phyloP scores from a whole-genome alignment of 306 rosid species.

The Urtica urens region DNA sequence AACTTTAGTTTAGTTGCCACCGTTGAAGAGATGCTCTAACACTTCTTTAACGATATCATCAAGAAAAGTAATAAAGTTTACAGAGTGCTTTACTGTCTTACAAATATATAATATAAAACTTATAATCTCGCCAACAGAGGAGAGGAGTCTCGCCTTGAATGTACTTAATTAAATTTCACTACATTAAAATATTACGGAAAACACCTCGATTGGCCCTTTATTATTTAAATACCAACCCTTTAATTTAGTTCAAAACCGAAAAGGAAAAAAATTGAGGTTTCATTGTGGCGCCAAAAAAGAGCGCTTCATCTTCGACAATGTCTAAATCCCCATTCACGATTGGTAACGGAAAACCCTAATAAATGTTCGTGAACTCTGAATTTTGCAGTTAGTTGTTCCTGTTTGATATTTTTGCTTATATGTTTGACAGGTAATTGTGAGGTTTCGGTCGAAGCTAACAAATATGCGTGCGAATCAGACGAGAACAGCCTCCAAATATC shows the following conservation, averaged over 20 bases:
- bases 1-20: too few species aligned
- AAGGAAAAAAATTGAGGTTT: neutral
- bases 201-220: neutral
- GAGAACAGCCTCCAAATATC: constrained; percentile 33
- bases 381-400: neutral
- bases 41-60: too few species aligned
- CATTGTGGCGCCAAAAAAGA: constrained; percentile 48
- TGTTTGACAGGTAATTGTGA: constrained; percentile 50
- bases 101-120: too few species aligned
- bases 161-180: too few species aligned
- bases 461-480: constrained; percentile 39
- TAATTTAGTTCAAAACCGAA: neutral
- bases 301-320: constrained; percentile 5
- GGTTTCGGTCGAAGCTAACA: constrained; percentile 39
- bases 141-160: too few species aligned
- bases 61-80: too few species aligned
- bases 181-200: neutral
- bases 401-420: neutral
- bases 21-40: too few species aligned
- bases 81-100: too few species aligned
- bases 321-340: constrained; percentile 36
- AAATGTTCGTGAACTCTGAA: constrained; percentile 10
- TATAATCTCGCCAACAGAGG: too few species aligned
- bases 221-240: neutral
- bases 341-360: constrained; percentile 31